A percentile compares a stretch with the other conserved stretches of the same genome.
These are phyloP conservation scores for Nannochloris sp. DNA, from an alignment of 139 green algal species.

Conservation along the genomic window DNA sequence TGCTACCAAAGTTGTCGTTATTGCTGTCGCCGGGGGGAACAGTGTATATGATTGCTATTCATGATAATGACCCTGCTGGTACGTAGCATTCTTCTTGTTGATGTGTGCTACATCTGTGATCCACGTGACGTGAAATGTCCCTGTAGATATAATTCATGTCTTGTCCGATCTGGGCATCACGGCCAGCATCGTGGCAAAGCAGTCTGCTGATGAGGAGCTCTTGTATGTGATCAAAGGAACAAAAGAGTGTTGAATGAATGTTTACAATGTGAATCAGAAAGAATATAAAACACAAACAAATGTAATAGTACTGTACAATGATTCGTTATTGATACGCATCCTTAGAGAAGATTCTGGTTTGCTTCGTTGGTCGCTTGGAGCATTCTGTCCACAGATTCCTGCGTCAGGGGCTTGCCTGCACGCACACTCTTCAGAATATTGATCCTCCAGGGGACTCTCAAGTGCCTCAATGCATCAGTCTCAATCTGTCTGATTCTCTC, in stretches of 20 bases:
- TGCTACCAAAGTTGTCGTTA: constrained; percentile 53
- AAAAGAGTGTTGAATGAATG: neutral
- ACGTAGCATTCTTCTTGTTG: too few relatives aligned
- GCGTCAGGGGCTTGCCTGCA: constrained; percentile 3
- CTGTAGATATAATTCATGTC: constrained; percentile 18
- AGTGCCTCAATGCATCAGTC: constrained; percentile 58
- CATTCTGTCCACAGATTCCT: constrained; percentile 1
- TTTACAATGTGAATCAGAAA: neutral
- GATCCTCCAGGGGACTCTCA: constrained; percentile 22
- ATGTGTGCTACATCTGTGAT: too few relatives aligned
- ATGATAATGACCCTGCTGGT: constrained; percentile 60
- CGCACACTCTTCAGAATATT: constrained; percentile 6
- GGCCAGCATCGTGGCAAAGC: constrained; percentile 33
- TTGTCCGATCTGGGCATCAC: constrained; percentile 5
- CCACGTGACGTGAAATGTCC: neutral
- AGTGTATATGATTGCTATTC: constrained; percentile 65
- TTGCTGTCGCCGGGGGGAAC: constrained; percentile 43
- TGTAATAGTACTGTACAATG: neutral
- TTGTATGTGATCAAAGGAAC: constrained; percentile 42
- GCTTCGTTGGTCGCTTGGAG: neutral
- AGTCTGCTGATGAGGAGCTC: constrained; percentile 57
- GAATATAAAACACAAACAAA: neutral
- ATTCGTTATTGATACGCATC: neutral
- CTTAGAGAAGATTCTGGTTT: neutral
- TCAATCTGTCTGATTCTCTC: constrained; percentile 86